phyloP scores from a whole-genome alignment of 208 protist species.

The Vickermania ingenoplastis region DNA sequence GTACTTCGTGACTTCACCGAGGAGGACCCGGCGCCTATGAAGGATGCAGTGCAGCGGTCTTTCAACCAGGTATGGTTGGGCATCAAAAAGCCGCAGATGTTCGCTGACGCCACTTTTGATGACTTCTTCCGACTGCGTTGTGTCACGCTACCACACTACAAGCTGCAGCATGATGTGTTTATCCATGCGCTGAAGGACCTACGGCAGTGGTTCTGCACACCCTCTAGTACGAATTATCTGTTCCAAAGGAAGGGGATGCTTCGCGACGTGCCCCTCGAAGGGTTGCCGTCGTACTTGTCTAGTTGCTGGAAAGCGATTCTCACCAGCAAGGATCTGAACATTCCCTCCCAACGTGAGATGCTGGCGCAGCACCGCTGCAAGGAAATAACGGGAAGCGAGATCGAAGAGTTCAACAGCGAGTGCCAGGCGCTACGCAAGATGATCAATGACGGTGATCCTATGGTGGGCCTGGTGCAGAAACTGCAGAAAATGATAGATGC shows the following conservation, averaged over 20 bases:
- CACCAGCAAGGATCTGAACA: conserved; percentile 93
- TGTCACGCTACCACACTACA: conserved; percentile 78
- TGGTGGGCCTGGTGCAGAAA: conserved; percentile 33
- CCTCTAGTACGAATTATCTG: conserved; percentile 35
- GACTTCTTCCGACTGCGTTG: conserved; percentile 61
- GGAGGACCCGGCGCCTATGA: conserved; percentile 61
- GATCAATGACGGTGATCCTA: conserved; percentile 48
- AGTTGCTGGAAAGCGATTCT: conserved; percentile 91
- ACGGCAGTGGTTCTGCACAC: conserved; percentile 50
- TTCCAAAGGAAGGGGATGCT: conserved; percentile 64
- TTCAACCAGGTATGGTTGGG: conserved; percentile 92
- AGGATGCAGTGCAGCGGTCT: conserved; percentile 74
- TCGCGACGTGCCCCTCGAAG: conserved; percentile 76
- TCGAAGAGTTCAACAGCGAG: conserved; percentile 36
- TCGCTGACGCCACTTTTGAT: conserved; percentile 47
- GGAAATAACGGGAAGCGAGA: conserved; percentile 60
- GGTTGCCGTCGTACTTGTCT: conserved; percentile 71
- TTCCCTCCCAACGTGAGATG: conserved; percentile 95
- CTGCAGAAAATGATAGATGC: conserved; percentile 52
- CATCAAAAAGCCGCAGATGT: conserved; percentile 58
- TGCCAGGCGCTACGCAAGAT: conserved; percentile 38
- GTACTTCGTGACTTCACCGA: conserved; percentile 93
- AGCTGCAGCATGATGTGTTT: conserved; percentile 67
- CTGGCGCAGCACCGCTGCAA: conserved; percentile 92
- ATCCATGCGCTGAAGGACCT: conserved; percentile 26